Evolutionary conservation across 164 flowering plant species (phyloP), one percentile per base, ranked within the genome.

Genomic region (Euptelea pleiosperma): DNA sequence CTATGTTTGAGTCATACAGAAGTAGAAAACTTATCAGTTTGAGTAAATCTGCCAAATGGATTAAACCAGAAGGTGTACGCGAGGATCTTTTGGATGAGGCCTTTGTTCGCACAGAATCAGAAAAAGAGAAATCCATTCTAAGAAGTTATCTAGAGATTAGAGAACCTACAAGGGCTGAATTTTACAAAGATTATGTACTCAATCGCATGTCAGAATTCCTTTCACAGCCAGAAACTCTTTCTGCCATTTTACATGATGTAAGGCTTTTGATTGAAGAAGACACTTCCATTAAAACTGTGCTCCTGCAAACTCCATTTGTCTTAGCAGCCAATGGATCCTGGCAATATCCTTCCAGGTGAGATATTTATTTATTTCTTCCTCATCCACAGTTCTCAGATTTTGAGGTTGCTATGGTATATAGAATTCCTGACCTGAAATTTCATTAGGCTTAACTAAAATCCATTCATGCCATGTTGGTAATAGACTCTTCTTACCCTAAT

Each of bases 301-400:
- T 93, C 28, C 84, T 85, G 14, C 40, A 36, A 5, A 66, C 57
- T 35, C 84, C 96, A 46, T 93, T 93, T 73, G 86, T 93, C 65
- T 70, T 85, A 65, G 73, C 97, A 31, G 81, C 79, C 30, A 65
- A 86, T 74, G 92, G 96, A 43, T 66, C 78, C 33, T 89, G 96
- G 92, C 80, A 79, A 64, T 80, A 70, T 39, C 97, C 98, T 55
- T 82, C 82, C 54, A 84, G 96, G 98, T 92, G n/a, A n/a, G n/a
- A n/a, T n/a, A 65, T 25, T 42, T 42, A 48, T 24, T 4, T 25
- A 35, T 21, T 36, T 19, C 19, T 30, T 19, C n/a, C 24, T 57
- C 14, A 19, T 19, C 51, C 15, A 29, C 8, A 44, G 0, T 12
- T 3, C 3, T 14, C 25, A 28, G 34, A 24, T 11, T 3, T 28